Conservation (phyloP, 129 eudicot species). For the Lactuca sativa region DNA sequence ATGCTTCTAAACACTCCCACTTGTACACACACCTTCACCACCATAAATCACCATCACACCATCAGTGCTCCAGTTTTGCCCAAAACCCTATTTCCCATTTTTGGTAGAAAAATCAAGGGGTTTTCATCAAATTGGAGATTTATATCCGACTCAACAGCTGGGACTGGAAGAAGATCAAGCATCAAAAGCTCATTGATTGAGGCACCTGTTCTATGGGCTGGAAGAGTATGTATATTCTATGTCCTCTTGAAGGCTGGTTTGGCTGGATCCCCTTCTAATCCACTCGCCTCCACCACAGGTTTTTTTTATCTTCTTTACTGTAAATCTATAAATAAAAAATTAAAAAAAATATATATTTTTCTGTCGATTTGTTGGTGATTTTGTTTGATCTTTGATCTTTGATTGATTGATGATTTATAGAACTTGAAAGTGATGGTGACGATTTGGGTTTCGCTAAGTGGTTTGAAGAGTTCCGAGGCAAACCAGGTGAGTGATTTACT, state of each 20-base stretch:
- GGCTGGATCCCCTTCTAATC: constrained; percentile 93
- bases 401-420: constrained; percentile 34
- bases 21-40: constrained; percentile 24
- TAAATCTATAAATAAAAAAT: no score
- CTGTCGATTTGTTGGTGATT: constrained; percentile 9
- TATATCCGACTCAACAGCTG: background rate
- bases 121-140: constrained; percentile 20
- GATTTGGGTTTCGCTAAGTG: constrained; percentile 95
- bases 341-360: background rate
- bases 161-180: constrained; percentile 25
- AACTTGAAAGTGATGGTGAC: constrained; percentile 49
- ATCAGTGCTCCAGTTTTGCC: constrained; percentile 30
- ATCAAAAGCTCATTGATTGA: constrained; percentile 58
- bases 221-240: constrained; percentile 79
- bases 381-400: background rate
- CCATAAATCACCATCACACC: constrained; percentile 20
- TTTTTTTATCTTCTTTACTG: background rate
- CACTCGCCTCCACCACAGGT: constrained; percentile 74
- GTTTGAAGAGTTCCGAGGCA: constrained; percentile 63
- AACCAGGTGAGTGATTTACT: constrained; percentile 64
- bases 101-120: constrained; percentile 24
- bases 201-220: constrained; percentile 86
- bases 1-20: constrained; percentile 50
- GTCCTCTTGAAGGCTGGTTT: constrained; percentile 89
- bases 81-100: constrained; percentile 32